These are phyloP conservation scores for Fusarium mangiferae DNA, from an alignment of 2,329 filamentous ascomycete species.

Conservation along the genomic window DNA sequence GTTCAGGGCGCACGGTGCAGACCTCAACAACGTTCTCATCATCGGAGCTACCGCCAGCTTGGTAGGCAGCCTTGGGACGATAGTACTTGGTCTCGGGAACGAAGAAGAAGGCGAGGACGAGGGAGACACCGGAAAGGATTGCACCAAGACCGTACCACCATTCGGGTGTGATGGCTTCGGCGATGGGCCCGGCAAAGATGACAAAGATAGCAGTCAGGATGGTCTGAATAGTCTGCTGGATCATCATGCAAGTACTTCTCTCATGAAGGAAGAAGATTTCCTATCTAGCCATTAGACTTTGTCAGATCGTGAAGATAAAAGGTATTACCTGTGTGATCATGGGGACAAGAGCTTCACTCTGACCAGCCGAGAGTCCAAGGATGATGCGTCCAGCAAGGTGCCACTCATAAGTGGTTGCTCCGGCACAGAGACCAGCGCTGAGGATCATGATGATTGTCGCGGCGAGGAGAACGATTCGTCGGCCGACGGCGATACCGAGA, in stretches of 20 bases:
- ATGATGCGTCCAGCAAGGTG: slow-evolving; percentile 31
- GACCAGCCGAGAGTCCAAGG: slow-evolving; percentile 32
- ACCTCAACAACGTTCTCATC: slow-evolving; percentile 6
- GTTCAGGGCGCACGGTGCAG: slow-evolving; percentile 29
- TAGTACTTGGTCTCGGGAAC: slow-evolving; percentile 19
- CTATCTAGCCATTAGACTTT: background rate
- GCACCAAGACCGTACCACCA: slow-evolving; percentile 24
- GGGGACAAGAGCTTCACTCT: slow-evolving; percentile 29
- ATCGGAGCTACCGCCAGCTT: background rate
- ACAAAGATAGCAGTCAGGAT: slow-evolving; percentile 26
- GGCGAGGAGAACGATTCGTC: slow-evolving; percentile 34
- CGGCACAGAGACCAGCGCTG: slow-evolving; percentile 30
- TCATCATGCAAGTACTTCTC: slow-evolving; percentile 33
- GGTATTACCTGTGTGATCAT: slow-evolving; percentile 16
- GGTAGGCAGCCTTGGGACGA: slow-evolving; percentile 9
- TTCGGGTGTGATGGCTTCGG: slow-evolving; percentile 3
- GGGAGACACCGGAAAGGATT: slow-evolving; percentile 1
- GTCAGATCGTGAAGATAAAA: accelerated
- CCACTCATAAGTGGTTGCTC: slow-evolving; percentile 35
- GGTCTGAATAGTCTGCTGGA: slow-evolving; percentile 35
- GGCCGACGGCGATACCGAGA: slow-evolving; percentile 33
- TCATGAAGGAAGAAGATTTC: slow-evolving; percentile 40
- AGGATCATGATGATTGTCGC: slow-evolving; percentile 37
- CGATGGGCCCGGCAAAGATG: slow-evolving; percentile 17
- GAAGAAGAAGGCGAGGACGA: slow-evolving; percentile 9